Evolutionary conservation across 495 filamentous ascomycete genomes (phyloP).

Genomic region (Elasticomyces elasticus): DNA sequence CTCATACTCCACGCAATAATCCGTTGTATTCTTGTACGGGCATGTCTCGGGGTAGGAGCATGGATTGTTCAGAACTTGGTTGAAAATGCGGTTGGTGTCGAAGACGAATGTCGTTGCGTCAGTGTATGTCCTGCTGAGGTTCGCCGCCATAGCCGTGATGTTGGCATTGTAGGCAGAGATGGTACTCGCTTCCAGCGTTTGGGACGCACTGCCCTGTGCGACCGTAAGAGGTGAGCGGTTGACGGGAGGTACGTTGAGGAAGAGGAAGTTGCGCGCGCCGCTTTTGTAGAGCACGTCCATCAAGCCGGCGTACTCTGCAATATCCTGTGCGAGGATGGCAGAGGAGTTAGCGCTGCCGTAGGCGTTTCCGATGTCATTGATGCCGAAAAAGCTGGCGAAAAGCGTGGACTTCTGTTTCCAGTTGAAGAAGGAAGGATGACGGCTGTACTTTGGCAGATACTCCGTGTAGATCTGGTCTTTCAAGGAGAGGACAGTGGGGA

Average conservation of each 20-base stretch:
- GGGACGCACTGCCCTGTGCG: constrained; percentile 6
- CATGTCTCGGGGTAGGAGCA: constrained; percentile 25
- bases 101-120: constrained; percentile 27
- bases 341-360: constrained; percentile 41
- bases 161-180: constrained; percentile 28
- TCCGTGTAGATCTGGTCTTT: constrained; percentile 48
- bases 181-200: constrained; percentile 13
- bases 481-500: constrained; percentile 45
- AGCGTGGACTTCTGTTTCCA: constrained; percentile 54
- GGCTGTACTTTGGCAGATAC: constrained; percentile 38
- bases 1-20: constrained; percentile 43
- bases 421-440: constrained; percentile 35
- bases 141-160: constrained; percentile 16
- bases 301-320: constrained; percentile 46
- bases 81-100: constrained; percentile 27
- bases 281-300: constrained; percentile 45
- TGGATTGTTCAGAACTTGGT: constrained; percentile 25
- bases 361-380: constrained; percentile 67
- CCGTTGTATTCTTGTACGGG: constrained; percentile 44
- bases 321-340: constrained; percentile 41
- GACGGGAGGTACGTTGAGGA: constrained; percentile 66
- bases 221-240: constrained; percentile 49
- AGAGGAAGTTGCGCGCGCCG: constrained; percentile 66
- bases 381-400: constrained; percentile 65
- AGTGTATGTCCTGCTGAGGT: constrained; percentile 18